Evolutionary conservation across 148 eudicot species (phyloP).

Genomic region (Hydrangea macrophylla): DNA sequence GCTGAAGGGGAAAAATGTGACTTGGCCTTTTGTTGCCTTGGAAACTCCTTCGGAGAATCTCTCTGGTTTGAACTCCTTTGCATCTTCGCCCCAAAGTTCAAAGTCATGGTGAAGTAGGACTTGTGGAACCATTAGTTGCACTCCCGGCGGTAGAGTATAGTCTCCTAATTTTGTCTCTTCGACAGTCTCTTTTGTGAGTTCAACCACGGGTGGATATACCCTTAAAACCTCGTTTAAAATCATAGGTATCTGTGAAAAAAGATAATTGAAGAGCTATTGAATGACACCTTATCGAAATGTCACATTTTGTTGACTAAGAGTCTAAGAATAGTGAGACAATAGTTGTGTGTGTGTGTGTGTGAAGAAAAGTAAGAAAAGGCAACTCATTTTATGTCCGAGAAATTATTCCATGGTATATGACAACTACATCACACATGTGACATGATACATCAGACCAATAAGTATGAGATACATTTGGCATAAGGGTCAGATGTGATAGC

Average conservation of each 20-base stretch:
- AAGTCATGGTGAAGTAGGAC: background rate
- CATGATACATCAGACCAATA: too few species aligned
- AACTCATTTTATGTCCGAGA: too few species aligned
- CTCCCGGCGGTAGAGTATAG: slow-evolving; percentile 4
- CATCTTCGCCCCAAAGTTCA: slow-evolving; percentile 15
- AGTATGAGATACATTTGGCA: too few species aligned
- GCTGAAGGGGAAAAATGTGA: slow-evolving; percentile 2
- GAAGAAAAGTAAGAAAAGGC: too few species aligned
- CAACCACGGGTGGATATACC: background rate
- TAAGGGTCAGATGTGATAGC: too few species aligned
- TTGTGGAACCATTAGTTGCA: background rate
- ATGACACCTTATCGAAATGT: too few species aligned
- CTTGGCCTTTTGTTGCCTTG: slow-evolving; percentile 14
- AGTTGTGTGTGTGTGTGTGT: too few species aligned
- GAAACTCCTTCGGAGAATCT: slow-evolving; percentile 15
- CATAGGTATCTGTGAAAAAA: background rate
- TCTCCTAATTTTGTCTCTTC: slow-evolving; percentile 3
- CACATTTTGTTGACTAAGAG: too few species aligned
- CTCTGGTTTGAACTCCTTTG: slow-evolving; percentile 10
- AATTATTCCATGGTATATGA: too few species aligned
- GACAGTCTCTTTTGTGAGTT: background rate
- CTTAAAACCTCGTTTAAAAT: slow-evolving; percentile 4
- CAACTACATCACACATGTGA: too few species aligned
- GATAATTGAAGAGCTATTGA: background rate
- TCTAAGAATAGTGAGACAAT: too few species aligned